A percentile compares a stretch with the other conserved stretches of the same genome.
phyloP scores from a whole-genome alignment of 192 early-diverging fungal species.

The Coemansia sp. region DNA sequence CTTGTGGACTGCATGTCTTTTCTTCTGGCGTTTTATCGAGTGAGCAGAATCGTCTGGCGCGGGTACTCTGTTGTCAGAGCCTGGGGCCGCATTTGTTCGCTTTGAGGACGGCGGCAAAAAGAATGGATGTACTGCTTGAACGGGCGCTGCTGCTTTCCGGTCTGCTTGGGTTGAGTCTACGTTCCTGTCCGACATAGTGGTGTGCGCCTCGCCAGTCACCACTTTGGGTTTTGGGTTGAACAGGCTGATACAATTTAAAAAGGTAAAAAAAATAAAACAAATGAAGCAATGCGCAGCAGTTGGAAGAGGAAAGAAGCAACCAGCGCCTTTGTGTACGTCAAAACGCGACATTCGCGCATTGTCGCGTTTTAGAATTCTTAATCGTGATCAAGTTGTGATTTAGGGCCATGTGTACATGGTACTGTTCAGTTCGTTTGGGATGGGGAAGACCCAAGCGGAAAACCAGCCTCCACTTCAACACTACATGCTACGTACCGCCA shows the following conservation, averaged over 20 bases:
- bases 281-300: background rate
- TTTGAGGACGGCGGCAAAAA: constrained; percentile 35
- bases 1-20: constrained; percentile 9
- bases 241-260: background rate
- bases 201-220: background rate
- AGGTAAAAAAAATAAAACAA: background rate
- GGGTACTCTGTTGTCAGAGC: background rate
- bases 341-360: background rate
- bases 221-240: background rate
- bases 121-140: constrained; percentile 26
- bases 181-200: background rate
- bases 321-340: too few relatives aligned
- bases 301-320: background rate
- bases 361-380: background rate
- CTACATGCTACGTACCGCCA: too few relatives aligned
- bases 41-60: background rate
- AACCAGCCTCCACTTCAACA: too few relatives aligned
- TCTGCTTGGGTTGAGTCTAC: background rate
- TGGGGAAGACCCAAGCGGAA: too few relatives aligned
- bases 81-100: constrained; percentile 9
- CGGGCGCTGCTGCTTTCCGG: background rate
- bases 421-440: too few relatives aligned
- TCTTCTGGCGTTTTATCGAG: constrained; percentile 37
- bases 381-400: too few relatives aligned
- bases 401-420: too few relatives aligned